Conservation (phyloP, 2,329 filamentous ascomycete genomes). For the Aspergillus costaricaensis region DNA sequence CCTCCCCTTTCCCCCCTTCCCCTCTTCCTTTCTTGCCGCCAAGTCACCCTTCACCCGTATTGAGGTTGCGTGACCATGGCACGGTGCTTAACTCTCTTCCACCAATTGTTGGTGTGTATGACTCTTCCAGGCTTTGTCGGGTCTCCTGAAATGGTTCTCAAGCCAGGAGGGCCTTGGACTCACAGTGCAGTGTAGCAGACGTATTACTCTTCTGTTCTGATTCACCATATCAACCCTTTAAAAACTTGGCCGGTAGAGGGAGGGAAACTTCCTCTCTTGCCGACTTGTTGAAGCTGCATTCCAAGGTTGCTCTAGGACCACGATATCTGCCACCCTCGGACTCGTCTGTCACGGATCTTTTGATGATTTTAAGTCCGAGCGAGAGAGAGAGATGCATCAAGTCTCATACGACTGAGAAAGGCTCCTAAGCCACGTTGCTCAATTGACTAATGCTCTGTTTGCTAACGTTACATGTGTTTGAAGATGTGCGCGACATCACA, state of each 20-base stretch:
- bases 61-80: conserved; percentile 63
- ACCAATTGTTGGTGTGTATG: conserved; percentile 83
- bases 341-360: conserved; percentile 47
- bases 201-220: conserved; percentile 59
- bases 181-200: conserved; percentile 70
- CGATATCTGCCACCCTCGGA: conserved; percentile 60
- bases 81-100: conserved; percentile 84
- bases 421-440: conserved; percentile 49
- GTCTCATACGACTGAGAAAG: conserved; percentile 62
- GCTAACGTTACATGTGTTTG: conserved; percentile 72
- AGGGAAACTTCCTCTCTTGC: conserved; percentile 63
- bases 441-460: conserved; percentile 55
- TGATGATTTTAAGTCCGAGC: conserved; percentile 45
- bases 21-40: conserved; percentile 38
- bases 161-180: conserved; percentile 84
- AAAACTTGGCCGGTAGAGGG: conserved; percentile 66
- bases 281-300: conserved; percentile 72
- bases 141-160: conserved; percentile 74
- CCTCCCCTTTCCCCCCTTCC: conserved; percentile 28
- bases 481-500: conserved; percentile 99
- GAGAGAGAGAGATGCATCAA: conserved; percentile 62
- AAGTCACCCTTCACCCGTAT: conserved; percentile 48
- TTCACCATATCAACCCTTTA: conserved; percentile 70
- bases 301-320: conserved; percentile 69
- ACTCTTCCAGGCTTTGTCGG: conserved; percentile 85